Conservation (phyloP, 495 filamentous ascomycete genomes). For the Penicillium canariense region DNA sequence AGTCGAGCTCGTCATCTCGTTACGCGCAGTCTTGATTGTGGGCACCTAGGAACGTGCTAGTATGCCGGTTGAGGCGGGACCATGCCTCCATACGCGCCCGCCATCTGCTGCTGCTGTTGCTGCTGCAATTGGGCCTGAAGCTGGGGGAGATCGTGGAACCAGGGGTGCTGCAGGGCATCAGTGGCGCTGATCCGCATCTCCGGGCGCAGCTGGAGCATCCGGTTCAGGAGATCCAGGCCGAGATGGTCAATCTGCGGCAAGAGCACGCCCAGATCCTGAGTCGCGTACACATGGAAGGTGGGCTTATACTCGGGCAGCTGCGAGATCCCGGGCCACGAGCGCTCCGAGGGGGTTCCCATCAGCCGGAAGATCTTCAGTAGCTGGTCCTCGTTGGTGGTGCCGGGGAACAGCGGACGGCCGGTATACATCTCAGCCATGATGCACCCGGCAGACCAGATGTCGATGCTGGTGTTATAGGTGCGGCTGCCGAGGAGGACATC, state of each 20-base stretch:
- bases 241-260: conserved; percentile 84
- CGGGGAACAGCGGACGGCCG: conserved; percentile 87
- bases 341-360: conserved; percentile 92
- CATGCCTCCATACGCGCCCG: conserved; percentile 43
- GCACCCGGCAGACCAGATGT: conserved; percentile 96
- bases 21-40: conserved; percentile 21
- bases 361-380: conserved; percentile 93
- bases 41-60: too few relatives aligned
- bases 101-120: conserved; percentile 43
- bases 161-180: conserved; percentile 82
- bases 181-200: conserved; percentile 86
- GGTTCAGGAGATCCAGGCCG: conserved; percentile 79
- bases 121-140: conserved; percentile 51
- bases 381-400: conserved; percentile 95
- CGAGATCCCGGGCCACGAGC: conserved; percentile 88
- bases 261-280: conserved; percentile 81
- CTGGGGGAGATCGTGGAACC: conserved; percentile 72
- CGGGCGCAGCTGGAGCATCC: conserved; percentile 90
- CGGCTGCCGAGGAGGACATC: conserved; percentile 87
- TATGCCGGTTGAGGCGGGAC: conserved; percentile 41
- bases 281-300: conserved; percentile 92
- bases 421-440: conserved; percentile 99
- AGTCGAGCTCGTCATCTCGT: conserved; percentile 32
- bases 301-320: conserved; percentile 92
- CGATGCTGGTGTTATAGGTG: conserved; percentile 96